Percentiles rank a stretch among this genome's conserved stretches.
Conservation (phyloP, 139 green algal species). For the Micractinium sp. region DNA sequence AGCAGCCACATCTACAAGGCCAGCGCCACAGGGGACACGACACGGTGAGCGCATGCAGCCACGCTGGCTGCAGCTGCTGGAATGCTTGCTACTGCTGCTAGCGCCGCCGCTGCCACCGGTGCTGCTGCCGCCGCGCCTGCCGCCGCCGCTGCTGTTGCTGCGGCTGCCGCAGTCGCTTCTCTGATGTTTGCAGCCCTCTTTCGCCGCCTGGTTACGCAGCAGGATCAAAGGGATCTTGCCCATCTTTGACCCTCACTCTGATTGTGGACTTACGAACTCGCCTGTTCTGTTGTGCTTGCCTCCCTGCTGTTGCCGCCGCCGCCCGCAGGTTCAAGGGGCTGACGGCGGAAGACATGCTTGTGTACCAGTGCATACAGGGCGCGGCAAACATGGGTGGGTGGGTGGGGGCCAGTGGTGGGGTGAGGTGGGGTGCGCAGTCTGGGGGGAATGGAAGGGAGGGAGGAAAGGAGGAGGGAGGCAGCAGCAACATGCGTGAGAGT, state of each 20-base stretch:
- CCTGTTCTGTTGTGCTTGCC: background rate
- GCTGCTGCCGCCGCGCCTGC: background rate
- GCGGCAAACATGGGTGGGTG: constrained; percentile 72
- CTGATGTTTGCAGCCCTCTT: background rate
- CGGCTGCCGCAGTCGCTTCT: background rate
- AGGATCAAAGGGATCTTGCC: background rate
- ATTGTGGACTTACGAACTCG: background rate
- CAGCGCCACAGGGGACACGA: constrained; percentile 1
- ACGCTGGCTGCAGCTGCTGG: background rate
- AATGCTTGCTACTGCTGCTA: background rate
- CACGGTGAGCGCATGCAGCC: background rate
- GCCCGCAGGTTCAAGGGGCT: constrained; percentile 79
- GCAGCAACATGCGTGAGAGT: too few relatives aligned
- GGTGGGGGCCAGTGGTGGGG: background rate
- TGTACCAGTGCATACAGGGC: constrained; percentile 88
- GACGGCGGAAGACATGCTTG: constrained; percentile 82
- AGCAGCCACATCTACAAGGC: constrained; percentile 37
- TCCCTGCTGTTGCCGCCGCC: background rate
- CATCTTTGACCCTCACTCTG: background rate
- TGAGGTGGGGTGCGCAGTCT: too few relatives aligned
- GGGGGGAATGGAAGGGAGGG: too few relatives aligned
- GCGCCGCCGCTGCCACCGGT: background rate
- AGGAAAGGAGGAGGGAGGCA: too few relatives aligned
- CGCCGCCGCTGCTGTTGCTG: background rate
- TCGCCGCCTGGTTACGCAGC: background rate